Conservation (phyloP, 208 protist species). For the Blastocrithidia nonstop region DNA sequence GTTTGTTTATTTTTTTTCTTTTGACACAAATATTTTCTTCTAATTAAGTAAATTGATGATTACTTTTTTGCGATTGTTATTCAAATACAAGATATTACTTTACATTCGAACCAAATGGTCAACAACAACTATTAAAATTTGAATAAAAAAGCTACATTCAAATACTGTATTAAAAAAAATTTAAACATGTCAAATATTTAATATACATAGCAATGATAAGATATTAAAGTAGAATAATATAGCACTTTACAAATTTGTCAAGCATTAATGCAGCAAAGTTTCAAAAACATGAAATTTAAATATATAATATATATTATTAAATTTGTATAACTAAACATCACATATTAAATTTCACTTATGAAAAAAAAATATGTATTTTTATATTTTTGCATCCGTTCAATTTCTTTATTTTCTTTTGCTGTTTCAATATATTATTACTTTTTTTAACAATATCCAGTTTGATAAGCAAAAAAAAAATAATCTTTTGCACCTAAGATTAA, state of each 20-base stretch:
- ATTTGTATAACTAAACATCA: slow-evolving; percentile 4
- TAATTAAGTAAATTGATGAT: neutral
- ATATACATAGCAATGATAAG: slow-evolving; percentile 3
- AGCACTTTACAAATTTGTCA: no score
- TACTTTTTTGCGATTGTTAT: neutral
- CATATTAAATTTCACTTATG: neutral
- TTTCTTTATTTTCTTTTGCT: neutral
- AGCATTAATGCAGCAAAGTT: neutral
- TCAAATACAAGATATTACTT: no score
- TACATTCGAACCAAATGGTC: no score
- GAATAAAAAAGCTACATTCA: neutral
- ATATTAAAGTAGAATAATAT: no score
- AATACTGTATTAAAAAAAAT: neutral
- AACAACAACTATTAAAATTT: neutral
- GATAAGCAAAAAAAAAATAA: neutral
- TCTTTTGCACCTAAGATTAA: neutral
- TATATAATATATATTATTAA: slow-evolving; percentile 1
- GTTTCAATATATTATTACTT: slow-evolving; percentile 5
- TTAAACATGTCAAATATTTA: neutral
- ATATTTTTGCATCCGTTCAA: neutral
- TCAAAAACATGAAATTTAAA: slow-evolving; percentile 4
- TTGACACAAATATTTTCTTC: neutral
- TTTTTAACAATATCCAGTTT: slow-evolving; percentile 1
- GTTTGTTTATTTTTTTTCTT: no score
- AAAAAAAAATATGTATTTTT: neutral